Evolutionary conservation across 306 rosid species (phyloP).

Genomic region (Dryas octopetala): DNA sequence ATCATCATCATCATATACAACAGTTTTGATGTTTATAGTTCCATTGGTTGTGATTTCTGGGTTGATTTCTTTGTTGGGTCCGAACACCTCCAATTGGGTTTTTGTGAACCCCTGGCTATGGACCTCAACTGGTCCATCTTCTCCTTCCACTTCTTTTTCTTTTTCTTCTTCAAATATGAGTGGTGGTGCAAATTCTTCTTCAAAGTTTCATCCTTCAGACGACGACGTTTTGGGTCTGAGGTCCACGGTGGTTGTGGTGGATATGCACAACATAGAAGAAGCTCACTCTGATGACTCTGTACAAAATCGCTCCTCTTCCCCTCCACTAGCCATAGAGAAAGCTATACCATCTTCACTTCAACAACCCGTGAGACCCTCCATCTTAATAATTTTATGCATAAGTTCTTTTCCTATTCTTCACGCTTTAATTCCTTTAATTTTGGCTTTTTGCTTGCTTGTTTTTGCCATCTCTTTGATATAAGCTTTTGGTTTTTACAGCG

Average conservation of each 20-base stretch:
- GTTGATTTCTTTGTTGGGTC: conserved; percentile 53
- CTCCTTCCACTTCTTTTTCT: too few relatives aligned
- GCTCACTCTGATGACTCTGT: conserved; percentile 48
- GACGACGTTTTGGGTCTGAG: conserved; percentile 28
- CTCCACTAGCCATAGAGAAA: conserved; percentile 38
- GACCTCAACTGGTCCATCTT: not conserved
- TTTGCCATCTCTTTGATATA: not conserved
- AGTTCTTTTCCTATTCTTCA: not conserved
- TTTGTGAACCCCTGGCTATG: conserved; percentile 17
- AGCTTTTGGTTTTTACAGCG: not conserved
- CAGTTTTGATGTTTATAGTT: conserved; percentile 44
- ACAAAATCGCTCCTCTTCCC: conserved; percentile 51
- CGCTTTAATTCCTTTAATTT: not conserved
- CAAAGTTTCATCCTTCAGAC: not conserved
- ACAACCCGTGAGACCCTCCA: conserved; percentile 35
- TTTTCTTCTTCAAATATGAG: conserved; percentile 12
- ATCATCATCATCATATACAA: conserved; percentile 22
- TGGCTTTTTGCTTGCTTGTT: not conserved
- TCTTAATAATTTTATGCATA: not conserved
- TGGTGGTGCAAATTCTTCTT: not conserved
- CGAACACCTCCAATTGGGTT: conserved; percentile 41
- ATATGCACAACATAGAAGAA: conserved; percentile 34
- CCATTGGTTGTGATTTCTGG: conserved; percentile 57
- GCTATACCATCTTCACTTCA: conserved; percentile 30
- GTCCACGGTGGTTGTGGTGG: conserved; percentile 36